These are phyloP conservation scores for Anthoceros angustus DNA, from an alignment of 225 moss, liverwort and hornwort species.

Conservation along the genomic window DNA sequence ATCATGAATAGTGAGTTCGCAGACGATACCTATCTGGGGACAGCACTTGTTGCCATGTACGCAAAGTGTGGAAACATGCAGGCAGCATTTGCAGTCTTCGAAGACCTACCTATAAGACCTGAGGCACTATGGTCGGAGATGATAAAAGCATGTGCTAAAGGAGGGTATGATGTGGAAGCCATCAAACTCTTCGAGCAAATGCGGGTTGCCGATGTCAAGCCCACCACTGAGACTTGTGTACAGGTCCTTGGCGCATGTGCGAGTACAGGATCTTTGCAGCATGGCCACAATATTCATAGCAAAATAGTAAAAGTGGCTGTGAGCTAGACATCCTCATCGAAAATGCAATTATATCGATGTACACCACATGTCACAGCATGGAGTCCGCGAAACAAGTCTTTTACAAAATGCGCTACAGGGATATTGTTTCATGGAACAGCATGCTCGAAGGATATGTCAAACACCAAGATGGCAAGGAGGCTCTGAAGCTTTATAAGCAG, in stretches of 20 bases:
- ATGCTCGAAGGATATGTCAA: neutral
- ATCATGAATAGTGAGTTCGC: neutral
- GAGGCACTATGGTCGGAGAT: neutral
- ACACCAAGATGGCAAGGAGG: neutral
- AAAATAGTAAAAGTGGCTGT: neutral
- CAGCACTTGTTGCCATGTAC: neutral
- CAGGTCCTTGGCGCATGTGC: neutral
- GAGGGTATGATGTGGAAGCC: neutral
- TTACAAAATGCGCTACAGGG: neutral
- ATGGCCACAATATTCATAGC: neutral
- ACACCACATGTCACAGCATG: neutral
- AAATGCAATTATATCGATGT: neutral
- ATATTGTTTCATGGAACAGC: neutral
- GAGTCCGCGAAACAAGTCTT: neutral
- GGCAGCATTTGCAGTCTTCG: neutral
- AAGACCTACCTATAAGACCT: neutral
- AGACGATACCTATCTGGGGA: neutral
- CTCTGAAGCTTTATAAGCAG: neutral
- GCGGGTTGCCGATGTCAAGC: neutral
- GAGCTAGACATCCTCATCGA: neutral
- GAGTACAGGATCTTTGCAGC: neutral
- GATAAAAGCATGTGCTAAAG: neutral
- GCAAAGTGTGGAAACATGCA: neutral
- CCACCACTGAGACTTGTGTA: neutral
- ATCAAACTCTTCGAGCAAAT: neutral